Base-by-base conservation (phyloP, 2,329 filamentous ascomycete species). In the Elsinoe batatas region DNA sequence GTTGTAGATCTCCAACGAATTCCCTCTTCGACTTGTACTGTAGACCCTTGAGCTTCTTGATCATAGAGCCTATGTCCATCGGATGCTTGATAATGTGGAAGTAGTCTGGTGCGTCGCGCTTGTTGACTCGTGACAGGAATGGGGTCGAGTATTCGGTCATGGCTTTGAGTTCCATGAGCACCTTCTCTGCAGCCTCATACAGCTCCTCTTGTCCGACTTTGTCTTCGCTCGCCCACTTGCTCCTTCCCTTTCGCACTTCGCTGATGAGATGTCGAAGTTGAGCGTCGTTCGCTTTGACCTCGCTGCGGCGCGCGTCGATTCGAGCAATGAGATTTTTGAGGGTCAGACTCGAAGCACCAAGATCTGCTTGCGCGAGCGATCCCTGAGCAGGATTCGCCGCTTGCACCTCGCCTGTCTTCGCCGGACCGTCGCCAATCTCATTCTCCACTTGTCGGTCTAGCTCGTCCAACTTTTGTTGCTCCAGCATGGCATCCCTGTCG, bases 141-240 rank as follows among this genome's bases (percentile, higher is more conserved):
- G 93, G 90, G n/a, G 88, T 89, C 1, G 93, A 96, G 70, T 96
- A 94, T 70, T 98, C 93, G 1, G 90, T 95, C 74, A 94, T 91
- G 35, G 93, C 93, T 71, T 97, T 97, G 56, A 98, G 82, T 69
- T 97, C 91, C 66, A 91, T 95, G 65, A 98, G 78, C 53, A 98
- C 93, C 74, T 97, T 97, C 69, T 98, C 93, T 12, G 93, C 79
- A 10, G 93, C 89, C 73, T 98, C 93, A 68, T 98, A 98, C 5
- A 98, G 78, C 71, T 98, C 93, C 71, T 98, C 93, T 71, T 98
- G 93, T 58, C 93, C 91, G 59, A 98, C 86, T 63, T 94, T 93
- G 64, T 98, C 93, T 70, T 97, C 93, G 68, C 87, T 97, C 3
- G 93, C 91, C 93, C 93, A 98, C 73, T 98, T 98, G 71, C 91